phyloP scores from a whole-genome alignment of 495 filamentous ascomycete genomes.

The Hypoxylon intermedium region DNA sequence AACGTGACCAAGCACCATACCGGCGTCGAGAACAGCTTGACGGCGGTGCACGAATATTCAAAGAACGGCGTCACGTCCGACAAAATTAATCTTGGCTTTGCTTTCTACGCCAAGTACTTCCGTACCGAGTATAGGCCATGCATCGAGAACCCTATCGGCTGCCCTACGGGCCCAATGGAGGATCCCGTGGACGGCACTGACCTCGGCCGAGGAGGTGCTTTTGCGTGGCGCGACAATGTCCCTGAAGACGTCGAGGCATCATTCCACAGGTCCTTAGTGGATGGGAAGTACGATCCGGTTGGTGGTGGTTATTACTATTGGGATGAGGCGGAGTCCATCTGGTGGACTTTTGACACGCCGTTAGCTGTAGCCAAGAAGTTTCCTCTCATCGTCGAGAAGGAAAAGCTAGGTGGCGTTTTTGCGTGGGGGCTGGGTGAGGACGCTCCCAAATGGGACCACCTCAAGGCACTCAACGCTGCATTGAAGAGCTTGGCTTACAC shows the following conservation, averaged over 20 bases:
- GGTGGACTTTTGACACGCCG: conserved; percentile 80
- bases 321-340: conserved; percentile 64
- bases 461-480: conserved; percentile 63
- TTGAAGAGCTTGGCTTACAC: conserved; percentile 40
- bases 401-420: conserved; percentile 71
- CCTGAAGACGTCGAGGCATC: conserved; percentile 55
- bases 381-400: conserved; percentile 62
- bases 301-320: conserved; percentile 74
- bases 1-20: conserved; percentile 72
- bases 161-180: conserved; percentile 67
- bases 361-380: conserved; percentile 69
- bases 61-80: conserved; percentile 60
- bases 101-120: conserved; percentile 79
- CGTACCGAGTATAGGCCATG: conserved; percentile 61
- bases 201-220: conserved; percentile 65
- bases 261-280: conserved; percentile 57
- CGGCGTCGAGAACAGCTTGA: conserved; percentile 61
- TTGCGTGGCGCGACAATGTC: conserved; percentile 66
- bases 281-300: conserved; percentile 64
- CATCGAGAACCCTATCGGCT: conserved; percentile 64
- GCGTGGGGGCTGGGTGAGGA: conserved; percentile 80
- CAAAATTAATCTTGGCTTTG: conserved; percentile 75
- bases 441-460: conserved; percentile 63
- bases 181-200: conserved; percentile 69
- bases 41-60: conserved; percentile 66